A percentile compares a stretch with the other conserved stretches of the same genome.
Evolutionary conservation across 441 rosid genomes (phyloP).

Genomic region (Gossypium aridum): DNA sequence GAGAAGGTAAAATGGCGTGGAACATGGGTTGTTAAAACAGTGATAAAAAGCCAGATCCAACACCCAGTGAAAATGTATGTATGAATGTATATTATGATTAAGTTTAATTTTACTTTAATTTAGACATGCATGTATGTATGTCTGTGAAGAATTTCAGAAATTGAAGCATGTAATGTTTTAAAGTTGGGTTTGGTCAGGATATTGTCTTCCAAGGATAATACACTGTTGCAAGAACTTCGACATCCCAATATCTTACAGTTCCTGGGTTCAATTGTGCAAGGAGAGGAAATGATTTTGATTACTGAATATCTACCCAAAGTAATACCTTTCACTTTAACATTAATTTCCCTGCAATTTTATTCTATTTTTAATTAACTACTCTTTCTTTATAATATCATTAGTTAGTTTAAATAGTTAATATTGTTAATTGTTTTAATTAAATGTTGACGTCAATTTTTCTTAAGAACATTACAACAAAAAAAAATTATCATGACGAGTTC

Average conservation of each 20-base stretch:
- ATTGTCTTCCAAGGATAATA: conserved; percentile 50
- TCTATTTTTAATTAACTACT: not conserved
- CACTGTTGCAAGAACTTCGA: conserved; percentile 41
- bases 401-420: too few species aligned
- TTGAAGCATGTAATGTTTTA: not conserved
- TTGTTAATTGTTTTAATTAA: too few species aligned
- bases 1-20: conserved; percentile 62
- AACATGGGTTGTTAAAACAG: conserved; percentile 60
- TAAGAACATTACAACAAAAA: too few species aligned
- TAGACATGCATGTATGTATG: too few species aligned
- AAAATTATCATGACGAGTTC: too few species aligned
- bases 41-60: conserved; percentile 38
- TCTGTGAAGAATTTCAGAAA: too few species aligned
- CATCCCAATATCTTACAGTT: conserved; percentile 67
- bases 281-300: conserved; percentile 49
- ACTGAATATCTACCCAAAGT: conserved; percentile 51
- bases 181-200: conserved; percentile 27
- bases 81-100: not conserved
- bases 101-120: not conserved
- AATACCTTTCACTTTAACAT: not conserved
- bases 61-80: conserved; percentile 37
- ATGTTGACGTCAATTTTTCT: too few species aligned
- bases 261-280: conserved; percentile 55
- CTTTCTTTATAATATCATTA: too few species aligned
- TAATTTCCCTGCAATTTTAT: not conserved